These are phyloP conservation scores for Pleurotus platypus DNA, from an alignment of 768 basidiomycete genomes.

Conservation along the genomic window DNA sequence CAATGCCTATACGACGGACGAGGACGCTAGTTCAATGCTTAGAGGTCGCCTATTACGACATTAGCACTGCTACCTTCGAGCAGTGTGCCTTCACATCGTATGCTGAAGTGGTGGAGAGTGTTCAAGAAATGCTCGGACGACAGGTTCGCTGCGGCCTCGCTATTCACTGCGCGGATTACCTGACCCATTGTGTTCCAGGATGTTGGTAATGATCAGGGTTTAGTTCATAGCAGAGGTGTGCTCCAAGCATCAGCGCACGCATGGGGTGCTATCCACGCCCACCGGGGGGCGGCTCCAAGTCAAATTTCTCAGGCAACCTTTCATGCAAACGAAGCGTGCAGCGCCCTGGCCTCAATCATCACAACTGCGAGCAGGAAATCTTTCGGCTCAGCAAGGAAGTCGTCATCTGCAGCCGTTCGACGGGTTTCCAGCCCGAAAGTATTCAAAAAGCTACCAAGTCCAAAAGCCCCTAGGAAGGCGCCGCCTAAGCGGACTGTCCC, in stretches of 20 bases:
- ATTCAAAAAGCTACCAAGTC: slow-evolving; percentile 19
- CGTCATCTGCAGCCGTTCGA: slow-evolving; percentile 21
- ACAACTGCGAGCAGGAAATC: neutral
- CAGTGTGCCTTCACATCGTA: slow-evolving; percentile 21
- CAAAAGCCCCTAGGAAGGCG: slow-evolving; percentile 14
- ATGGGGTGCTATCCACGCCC: slow-evolving; percentile 69
- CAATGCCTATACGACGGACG: slow-evolving; percentile 56
- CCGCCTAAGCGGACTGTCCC: slow-evolving; percentile 12
- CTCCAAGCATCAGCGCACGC: slow-evolving; percentile 57
- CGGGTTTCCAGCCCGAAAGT: slow-evolving; percentile 18
- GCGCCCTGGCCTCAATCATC: slow-evolving; percentile 38
- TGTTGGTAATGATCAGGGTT: slow-evolving; percentile 28
- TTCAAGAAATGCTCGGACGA: slow-evolving; percentile 33
- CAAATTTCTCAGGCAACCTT: slow-evolving; percentile 42
- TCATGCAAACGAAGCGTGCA: slow-evolving; percentile 54
- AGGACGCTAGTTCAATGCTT: slow-evolving; percentile 53
- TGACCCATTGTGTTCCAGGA: neutral
- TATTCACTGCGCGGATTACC: neutral
- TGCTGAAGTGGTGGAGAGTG: slow-evolving; percentile 36
- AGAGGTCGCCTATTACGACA: slow-evolving; percentile 44
- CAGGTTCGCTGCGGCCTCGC: slow-evolving; percentile 31
- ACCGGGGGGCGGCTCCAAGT: slow-evolving; percentile 44
- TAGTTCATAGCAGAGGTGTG: slow-evolving; percentile 35
- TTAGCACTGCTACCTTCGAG: slow-evolving; percentile 8
- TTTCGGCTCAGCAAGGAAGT: neutral